Conservation (phyloP, 768 basidiomycete species). For the Lentinula edodes region DNA sequence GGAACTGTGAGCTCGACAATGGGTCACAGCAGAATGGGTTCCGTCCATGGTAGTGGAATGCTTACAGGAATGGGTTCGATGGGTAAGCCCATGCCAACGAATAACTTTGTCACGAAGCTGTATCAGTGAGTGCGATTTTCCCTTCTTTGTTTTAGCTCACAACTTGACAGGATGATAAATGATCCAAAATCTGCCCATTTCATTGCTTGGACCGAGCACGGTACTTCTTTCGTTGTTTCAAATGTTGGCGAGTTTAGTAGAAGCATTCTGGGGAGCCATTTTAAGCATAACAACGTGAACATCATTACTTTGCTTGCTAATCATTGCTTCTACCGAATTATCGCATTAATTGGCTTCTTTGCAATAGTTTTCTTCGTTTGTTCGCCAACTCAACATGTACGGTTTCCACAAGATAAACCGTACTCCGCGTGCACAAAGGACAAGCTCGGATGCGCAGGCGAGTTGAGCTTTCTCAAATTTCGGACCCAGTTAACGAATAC, state of each 20-base stretch:
- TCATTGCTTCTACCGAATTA: slow-evolving; percentile 8
- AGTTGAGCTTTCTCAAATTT: neutral
- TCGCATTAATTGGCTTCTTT: neutral
- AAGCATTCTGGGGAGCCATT: slow-evolving; percentile 79
- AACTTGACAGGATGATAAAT: slow-evolving; percentile 67
- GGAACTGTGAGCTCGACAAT: neutral
- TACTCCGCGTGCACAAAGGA: slow-evolving; percentile 81
- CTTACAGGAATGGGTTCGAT: slow-evolving; percentile 49
- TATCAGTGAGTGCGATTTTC: slow-evolving; percentile 54
- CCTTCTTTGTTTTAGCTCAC: too few relatives aligned
- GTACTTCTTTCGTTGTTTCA: slow-evolving; percentile 80
- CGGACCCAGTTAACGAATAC: neutral
- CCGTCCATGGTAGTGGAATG: slow-evolving; percentile 16
- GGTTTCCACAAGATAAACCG: slow-evolving; percentile 94
- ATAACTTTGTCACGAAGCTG: slow-evolving; percentile 86
- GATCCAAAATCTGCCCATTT: slow-evolving; percentile 76
- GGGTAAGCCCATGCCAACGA: slow-evolving; percentile 63
- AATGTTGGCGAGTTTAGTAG: slow-evolving; percentile 84
- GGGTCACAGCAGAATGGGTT: neutral
- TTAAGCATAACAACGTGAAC: slow-evolving; percentile 86
- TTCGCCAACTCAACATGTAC: slow-evolving; percentile 95
- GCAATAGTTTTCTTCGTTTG: slow-evolving; percentile 83
- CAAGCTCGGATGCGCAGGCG: slow-evolving; percentile 60
- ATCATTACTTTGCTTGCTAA: slow-evolving; percentile 6
- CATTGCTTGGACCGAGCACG: slow-evolving; percentile 79